Evolutionary conservation across 345 rosid genomes (phyloP).

Genomic region (Cardamine resedifolia): DNA sequence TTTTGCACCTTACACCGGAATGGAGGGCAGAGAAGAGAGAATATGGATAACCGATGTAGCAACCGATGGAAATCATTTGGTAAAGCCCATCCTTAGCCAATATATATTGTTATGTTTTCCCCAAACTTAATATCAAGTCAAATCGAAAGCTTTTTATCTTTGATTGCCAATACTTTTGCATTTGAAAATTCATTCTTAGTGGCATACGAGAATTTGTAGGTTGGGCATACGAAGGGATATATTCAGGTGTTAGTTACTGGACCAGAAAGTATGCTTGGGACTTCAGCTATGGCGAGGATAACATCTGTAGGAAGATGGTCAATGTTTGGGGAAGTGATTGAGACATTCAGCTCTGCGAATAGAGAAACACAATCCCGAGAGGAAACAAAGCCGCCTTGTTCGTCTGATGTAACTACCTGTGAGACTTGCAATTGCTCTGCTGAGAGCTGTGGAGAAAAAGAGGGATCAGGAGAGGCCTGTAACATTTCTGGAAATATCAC

Average conservation of each 20-base stretch:
- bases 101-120: not conserved
- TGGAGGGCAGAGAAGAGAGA: constrained; percentile 84
- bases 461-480: constrained; percentile 35
- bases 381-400: constrained; percentile 29
- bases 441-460: constrained; percentile 50
- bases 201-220: constrained; percentile 43
- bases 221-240: constrained; percentile 91
- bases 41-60: constrained; percentile 96
- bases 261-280: constrained; percentile 68
- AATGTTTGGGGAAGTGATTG: constrained; percentile 78
- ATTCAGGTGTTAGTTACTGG: constrained; percentile 76
- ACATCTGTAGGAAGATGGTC: constrained; percentile 96
- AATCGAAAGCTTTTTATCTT: not conserved
- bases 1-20: constrained; percentile 75
- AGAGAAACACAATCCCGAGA: constrained; percentile 28
- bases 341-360: constrained; percentile 42
- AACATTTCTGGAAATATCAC: constrained; percentile 10
- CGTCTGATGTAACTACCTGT: constrained; percentile 36
- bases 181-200: not conserved
- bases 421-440: constrained; percentile 50
- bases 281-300: constrained; percentile 80
- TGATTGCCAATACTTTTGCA: not conserved
- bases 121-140: not conserved
- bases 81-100: constrained; percentile 35
- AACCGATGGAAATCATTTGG: constrained; percentile 85